Conservation (phyloP, 2,329 filamentous ascomycete species). For the Aspergillus thermomutatus region DNA sequence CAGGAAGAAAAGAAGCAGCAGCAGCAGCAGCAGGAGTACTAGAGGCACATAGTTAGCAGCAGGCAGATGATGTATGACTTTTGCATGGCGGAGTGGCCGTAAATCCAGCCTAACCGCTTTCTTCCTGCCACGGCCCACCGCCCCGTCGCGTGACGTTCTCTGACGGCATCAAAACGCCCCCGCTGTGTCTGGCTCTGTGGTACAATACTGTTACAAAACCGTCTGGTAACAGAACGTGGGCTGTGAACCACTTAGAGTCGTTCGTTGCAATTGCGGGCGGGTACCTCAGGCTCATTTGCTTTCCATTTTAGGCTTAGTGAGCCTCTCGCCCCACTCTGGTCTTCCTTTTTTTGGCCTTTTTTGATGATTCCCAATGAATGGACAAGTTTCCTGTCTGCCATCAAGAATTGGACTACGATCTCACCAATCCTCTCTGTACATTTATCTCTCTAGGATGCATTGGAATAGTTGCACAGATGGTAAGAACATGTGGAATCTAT, state of each 20-base stretch:
- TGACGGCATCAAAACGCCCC: slow-evolving; percentile 22
- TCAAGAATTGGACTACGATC: background rate
- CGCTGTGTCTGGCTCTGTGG: background rate
- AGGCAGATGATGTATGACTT: slow-evolving; percentile 32
- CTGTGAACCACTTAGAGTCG: slow-evolving; percentile 17
- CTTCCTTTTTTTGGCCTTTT: background rate
- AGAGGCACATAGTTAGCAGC: slow-evolving; percentile 7
- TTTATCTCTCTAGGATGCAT: background rate
- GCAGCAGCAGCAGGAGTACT: slow-evolving; percentile 1
- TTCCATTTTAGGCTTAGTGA: background rate
- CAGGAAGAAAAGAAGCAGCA: background rate
- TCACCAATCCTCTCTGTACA: background rate
- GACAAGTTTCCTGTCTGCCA: background rate
- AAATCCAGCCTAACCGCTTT: slow-evolving; percentile 19
- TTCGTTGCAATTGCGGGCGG: slow-evolving; percentile 16
- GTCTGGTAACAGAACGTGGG: slow-evolving; percentile 20
- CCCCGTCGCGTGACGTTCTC: slow-evolving; percentile 32
- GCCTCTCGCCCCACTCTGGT: background rate
- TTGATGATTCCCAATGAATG: background rate
- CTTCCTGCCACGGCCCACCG: slow-evolving; percentile 34
- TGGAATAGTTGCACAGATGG: too few relatives aligned
- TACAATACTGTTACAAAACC: slow-evolving; percentile 12
- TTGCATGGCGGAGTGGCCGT: slow-evolving; percentile 16
- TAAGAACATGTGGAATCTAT: background rate
- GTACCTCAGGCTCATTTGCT: background rate